These are phyloP conservation scores for Sparassis latifolia DNA, from an alignment of 1,284 basidiomycete genomes.

Conservation along the genomic window DNA sequence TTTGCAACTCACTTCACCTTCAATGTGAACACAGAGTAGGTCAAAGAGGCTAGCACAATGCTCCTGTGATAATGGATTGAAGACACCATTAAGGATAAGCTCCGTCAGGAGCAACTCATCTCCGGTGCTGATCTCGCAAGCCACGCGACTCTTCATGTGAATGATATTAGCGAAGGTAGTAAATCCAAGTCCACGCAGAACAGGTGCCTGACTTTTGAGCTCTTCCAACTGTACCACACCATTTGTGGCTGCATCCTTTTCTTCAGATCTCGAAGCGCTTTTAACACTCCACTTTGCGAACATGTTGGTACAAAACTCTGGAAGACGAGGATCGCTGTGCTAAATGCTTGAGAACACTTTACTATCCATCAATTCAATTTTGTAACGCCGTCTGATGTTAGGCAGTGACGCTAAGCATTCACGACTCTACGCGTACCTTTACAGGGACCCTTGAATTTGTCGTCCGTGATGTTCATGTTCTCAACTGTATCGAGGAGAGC, in stretches of 20 bases:
- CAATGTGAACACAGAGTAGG: constrained; percentile 96
- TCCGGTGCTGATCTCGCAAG: constrained; percentile 97
- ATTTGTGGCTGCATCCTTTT: constrained; percentile 86
- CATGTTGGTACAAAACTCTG: constrained; percentile 79
- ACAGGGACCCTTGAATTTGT: constrained; percentile 83
- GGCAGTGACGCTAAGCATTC: not conserved
- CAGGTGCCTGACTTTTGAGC: constrained; percentile 92
- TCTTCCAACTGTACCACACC: constrained; percentile 96
- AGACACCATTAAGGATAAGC: constrained; percentile 95
- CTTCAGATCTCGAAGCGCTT: constrained; percentile 73
- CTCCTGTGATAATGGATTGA: constrained; percentile 87
- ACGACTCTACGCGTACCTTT: constrained; percentile 42
- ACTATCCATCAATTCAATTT: constrained; percentile 85
- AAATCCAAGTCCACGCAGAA: constrained; percentile 88
- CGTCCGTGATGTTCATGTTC: constrained; percentile 96
- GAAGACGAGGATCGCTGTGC: constrained; percentile 69
- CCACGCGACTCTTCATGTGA: constrained; percentile 96
- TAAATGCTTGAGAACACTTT: constrained; percentile 74
- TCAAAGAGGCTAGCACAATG: constrained; percentile 87
- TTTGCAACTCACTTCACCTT: constrained; percentile 49
- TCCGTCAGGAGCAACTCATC: constrained; percentile 97
- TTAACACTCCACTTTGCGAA: constrained; percentile 70
- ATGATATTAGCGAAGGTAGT: constrained; percentile 88
- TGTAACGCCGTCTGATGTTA: constrained; percentile 37
- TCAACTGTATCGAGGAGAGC: constrained; percentile 87